Percentiles rank a stretch among this genome's conserved stretches.
Conservation (phyloP, 225 moss, liverwort and hornwort species). For the Physcomitrellopsis africana region DNA sequence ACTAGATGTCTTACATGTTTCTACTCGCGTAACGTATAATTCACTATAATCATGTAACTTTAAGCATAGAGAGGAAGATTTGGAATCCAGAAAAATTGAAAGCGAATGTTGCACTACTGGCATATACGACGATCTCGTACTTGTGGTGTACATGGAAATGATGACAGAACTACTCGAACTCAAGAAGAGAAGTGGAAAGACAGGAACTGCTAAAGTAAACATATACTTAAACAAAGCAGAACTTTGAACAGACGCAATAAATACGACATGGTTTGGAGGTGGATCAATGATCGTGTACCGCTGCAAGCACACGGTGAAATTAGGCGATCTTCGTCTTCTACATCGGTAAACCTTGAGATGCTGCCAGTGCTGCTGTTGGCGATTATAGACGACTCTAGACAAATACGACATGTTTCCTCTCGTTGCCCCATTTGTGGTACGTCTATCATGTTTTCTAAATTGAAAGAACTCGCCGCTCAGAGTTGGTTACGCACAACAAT, state of each 20-base stretch:
- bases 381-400: constrained; percentile 59
- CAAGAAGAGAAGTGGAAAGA: constrained; percentile 1
- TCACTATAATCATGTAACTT: not conserved
- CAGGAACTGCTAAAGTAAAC: not conserved
- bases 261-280: constrained; percentile 1
- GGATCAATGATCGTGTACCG: constrained; percentile 39
- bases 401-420: constrained; percentile 70
- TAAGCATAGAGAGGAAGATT: not conserved
- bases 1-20: not conserved
- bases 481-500: constrained; percentile 25
- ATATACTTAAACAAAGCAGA: constrained; percentile 11
- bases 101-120: not conserved
- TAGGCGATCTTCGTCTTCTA: constrained; percentile 52
- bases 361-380: constrained; percentile 42
- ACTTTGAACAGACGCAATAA: not conserved
- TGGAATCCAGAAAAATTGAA: not conserved
- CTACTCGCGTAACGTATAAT: not conserved
- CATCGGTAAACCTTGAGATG: constrained; percentile 43
- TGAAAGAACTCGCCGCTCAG: constrained; percentile 4
- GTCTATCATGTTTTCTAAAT: constrained; percentile 40
- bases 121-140: not conserved
- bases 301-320: constrained; percentile 72
- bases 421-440: constrained; percentile 33
- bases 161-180: not conserved
- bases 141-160: constrained; percentile 1